Evolutionary conservation across 805 yeast genomes (phyloP).

Genomic region (Kuraishia hungarica): DNA sequence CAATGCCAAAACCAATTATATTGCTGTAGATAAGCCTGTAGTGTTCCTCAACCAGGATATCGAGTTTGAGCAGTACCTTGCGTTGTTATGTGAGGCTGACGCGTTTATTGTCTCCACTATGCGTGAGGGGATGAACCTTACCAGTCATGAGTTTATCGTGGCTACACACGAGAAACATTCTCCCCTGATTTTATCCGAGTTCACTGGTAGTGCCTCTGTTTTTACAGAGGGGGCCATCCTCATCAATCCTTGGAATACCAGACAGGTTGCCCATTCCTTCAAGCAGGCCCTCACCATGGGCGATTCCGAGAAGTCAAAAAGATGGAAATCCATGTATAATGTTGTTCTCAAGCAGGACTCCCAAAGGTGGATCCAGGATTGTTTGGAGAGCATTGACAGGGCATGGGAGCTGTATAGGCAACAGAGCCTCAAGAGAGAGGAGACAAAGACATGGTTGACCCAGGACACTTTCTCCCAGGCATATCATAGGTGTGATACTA

Average conservation of each 20-base stretch:
- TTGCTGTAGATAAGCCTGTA: constrained; percentile 75
- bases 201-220: constrained; percentile 87
- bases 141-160: constrained; percentile 88
- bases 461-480: constrained; percentile 26
- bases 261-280: constrained; percentile 55
- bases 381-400: constrained; percentile 43
- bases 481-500: constrained; percentile 11
- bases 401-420: constrained; percentile 37
- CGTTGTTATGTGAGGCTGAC: constrained; percentile 79
- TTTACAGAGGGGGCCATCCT: constrained; percentile 62
- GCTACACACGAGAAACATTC: constrained; percentile 66
- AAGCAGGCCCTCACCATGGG: constrained; percentile 59
- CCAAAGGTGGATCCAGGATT: constrained; percentile 58
- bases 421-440: constrained; percentile 4
- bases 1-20: constrained; percentile 65
- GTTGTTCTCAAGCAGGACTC: constrained; percentile 63
- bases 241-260: constrained; percentile 88
- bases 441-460: constrained; percentile 10
- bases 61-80: constrained; percentile 83
- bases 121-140: constrained; percentile 95
- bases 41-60: constrained; percentile 83
- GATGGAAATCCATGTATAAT: constrained; percentile 58
- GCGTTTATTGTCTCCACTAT: constrained; percentile 81
- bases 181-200: constrained; percentile 82
- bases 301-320: constrained; percentile 40